Conservation (phyloP, 805 yeast genomes). For the Geotrichum ghanense region DNA sequence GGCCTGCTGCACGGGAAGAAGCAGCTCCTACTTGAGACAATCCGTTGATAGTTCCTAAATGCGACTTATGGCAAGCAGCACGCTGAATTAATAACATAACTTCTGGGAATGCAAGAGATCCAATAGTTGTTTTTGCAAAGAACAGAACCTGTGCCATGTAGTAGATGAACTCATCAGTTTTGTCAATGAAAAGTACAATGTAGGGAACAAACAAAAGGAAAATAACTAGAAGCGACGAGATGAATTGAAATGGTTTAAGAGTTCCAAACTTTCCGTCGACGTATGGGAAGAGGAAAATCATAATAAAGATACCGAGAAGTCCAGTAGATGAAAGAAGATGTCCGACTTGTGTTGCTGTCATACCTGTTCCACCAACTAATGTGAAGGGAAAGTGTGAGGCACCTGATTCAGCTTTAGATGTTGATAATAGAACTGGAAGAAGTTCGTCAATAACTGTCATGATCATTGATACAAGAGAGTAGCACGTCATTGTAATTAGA, state of each 20-base stretch:
- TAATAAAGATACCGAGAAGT: constrained; percentile 38
- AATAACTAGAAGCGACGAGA: constrained; percentile 33
- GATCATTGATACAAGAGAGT: constrained; percentile 31
- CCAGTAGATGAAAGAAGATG: constrained; percentile 41
- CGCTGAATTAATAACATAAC: constrained; percentile 43
- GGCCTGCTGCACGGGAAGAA: constrained; percentile 46
- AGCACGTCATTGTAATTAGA: constrained; percentile 7
- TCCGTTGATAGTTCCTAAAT: constrained; percentile 47
- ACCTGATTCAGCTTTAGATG: constrained; percentile 15
- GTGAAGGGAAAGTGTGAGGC: constrained; percentile 36
- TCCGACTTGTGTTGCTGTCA: constrained; percentile 37
- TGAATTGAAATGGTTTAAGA: constrained; percentile 36
- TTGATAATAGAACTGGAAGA: constrained; percentile 43
- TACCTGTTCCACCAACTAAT: constrained; percentile 43
- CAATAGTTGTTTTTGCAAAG: constrained; percentile 29
- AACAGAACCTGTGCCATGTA: constrained; percentile 13
- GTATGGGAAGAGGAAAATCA: constrained; percentile 40
- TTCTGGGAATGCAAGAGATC: constrained; percentile 42
- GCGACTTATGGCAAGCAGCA: constrained; percentile 39
- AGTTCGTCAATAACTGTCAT: constrained; percentile 41
- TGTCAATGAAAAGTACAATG: constrained; percentile 30
- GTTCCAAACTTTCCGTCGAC: constrained; percentile 39
- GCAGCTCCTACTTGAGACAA: constrained; percentile 42
- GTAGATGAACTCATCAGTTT: constrained; percentile 7
- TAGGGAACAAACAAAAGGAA: constrained; percentile 27